Percentiles rank a stretch among this genome's conserved stretches.
phyloP scores from a whole-genome alignment of 1,284 basidiomycete genomes.

The Pascua guehoae region DNA sequence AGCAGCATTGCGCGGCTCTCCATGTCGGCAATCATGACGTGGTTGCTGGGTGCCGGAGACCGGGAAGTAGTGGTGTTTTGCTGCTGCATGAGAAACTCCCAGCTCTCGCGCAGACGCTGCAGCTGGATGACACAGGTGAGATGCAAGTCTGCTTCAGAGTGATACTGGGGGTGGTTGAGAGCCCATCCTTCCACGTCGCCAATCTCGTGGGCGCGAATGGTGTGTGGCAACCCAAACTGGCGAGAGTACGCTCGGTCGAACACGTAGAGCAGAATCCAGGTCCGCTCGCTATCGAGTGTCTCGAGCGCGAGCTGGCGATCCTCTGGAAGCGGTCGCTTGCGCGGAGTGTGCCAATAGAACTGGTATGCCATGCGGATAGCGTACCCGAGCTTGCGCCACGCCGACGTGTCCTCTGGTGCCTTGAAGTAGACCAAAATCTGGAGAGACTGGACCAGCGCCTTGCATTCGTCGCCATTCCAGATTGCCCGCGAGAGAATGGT shows the following conservation, averaged over 20 bases:
- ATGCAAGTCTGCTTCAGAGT: background rate
- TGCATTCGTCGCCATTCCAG: conserved; percentile 25
- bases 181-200: conserved; percentile 7
- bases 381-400: conserved; percentile 23
- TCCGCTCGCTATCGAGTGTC: conserved; percentile 4
- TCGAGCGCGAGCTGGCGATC: conserved; percentile 5
- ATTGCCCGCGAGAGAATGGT: conserved; percentile 8
- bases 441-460: conserved; percentile 29
- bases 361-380: conserved; percentile 18
- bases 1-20: too few species aligned
- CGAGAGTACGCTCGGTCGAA: conserved; percentile 4
- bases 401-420: conserved; percentile 13
- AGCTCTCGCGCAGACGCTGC: too few species aligned
- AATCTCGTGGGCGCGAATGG: conserved; percentile 6
- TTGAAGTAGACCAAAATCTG: conserved; percentile 18
- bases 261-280: conserved; percentile 5
- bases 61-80: too few species aligned
- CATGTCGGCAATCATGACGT: too few species aligned
- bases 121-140: too few species aligned
- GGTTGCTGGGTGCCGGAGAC: too few species aligned
- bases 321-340: conserved; percentile 17
- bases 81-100: too few species aligned
- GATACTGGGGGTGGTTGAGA: conserved; percentile 3
- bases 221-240: conserved; percentile 9
- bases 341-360: conserved; percentile 23